phyloP scores from a whole-genome alignment of 2,329 filamentous ascomycete species.

The Fusarium verrucosum region DNA sequence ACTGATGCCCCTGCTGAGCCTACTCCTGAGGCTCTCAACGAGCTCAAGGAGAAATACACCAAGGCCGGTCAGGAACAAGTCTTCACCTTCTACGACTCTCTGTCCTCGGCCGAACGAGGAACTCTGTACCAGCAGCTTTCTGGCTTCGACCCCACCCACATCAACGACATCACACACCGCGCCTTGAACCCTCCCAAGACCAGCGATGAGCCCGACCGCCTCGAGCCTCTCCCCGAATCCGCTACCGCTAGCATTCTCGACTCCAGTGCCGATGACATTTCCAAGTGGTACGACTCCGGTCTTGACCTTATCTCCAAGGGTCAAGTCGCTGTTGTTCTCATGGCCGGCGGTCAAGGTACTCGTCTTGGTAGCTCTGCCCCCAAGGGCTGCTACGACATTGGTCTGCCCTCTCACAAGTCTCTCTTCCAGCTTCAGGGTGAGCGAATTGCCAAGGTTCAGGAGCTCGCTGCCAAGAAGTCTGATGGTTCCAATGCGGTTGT shows the following conservation, averaged over 20 bases:
- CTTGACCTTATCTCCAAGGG: slow-evolving; percentile 82
- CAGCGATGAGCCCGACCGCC: slow-evolving; percentile 62
- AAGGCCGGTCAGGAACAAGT: slow-evolving; percentile 83
- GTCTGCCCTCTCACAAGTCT: slow-evolving; percentile 89
- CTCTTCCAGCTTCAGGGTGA: slow-evolving; percentile 98
- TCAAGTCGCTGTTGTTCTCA: slow-evolving; percentile 86
- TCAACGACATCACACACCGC: slow-evolving; percentile 86
- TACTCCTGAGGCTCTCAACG: slow-evolving; percentile 70
- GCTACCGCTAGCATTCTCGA: slow-evolving; percentile 92
- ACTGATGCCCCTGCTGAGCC: slow-evolving; percentile 58
- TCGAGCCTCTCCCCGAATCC: slow-evolving; percentile 88
- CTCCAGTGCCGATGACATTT: slow-evolving; percentile 78
- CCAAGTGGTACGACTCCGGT: slow-evolving; percentile 84
- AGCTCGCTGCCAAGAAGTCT: slow-evolving; percentile 77
- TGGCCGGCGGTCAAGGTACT: slow-evolving; percentile 97
- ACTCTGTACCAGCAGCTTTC: slow-evolving; percentile 83
- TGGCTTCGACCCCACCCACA: slow-evolving; percentile 82
- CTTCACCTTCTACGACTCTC: slow-evolving; percentile 82
- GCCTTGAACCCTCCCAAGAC: slow-evolving; percentile 81
- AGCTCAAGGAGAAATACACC: slow-evolving; percentile 76
- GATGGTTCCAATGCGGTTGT: slow-evolving; percentile 68
- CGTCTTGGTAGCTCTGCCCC: slow-evolving; percentile 92
- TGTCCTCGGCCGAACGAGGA: slow-evolving; percentile 77
- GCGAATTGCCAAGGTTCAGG: slow-evolving; percentile 86
- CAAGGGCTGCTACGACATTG: slow-evolving; percentile 98